A percentile compares a stretch with the other conserved stretches of the same genome.
Evolutionary conservation across 257 asterid species (phyloP).

Genomic region (Forsythia suspensa): DNA sequence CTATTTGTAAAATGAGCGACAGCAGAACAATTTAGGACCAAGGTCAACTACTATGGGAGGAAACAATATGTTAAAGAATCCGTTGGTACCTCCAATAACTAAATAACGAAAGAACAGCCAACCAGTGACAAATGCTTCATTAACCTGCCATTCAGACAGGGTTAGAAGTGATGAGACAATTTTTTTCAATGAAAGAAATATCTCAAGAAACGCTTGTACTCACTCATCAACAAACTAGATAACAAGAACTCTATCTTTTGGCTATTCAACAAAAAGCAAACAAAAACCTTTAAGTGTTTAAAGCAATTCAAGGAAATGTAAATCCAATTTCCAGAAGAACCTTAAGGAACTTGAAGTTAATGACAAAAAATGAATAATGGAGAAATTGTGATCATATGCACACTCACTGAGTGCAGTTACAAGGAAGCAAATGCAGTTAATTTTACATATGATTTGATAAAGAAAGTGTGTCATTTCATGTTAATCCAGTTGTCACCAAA

Average conservation of each 20-base stretch:
- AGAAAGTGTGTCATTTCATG: neutral
- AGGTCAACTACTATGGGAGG: neutral
- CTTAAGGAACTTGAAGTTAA: neutral
- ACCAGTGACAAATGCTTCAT: conserved; percentile 93
- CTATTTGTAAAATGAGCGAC: conserved; percentile 7
- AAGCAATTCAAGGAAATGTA: neutral
- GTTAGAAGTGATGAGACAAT: conserved; percentile 18
- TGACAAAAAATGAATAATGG: neutral
- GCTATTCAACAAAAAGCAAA: neutral
- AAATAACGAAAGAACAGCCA: conserved; percentile 97
- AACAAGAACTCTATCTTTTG: neutral
- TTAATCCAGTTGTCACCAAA: neutral
- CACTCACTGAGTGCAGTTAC: neutral
- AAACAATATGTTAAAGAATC: conserved; percentile 15
- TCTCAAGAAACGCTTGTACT: neutral
- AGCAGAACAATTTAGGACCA: conserved; percentile 9
- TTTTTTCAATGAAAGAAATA: conserved; percentile 17
- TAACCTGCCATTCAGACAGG: conserved; percentile 59
- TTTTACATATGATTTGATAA: neutral
- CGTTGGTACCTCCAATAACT: conserved; percentile 87
- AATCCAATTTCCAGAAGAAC: neutral
- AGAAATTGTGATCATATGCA: neutral
- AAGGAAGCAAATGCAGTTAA: neutral
- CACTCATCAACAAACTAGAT: neutral
- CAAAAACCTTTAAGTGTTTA: neutral